Evolutionary conservation across 2,329 filamentous ascomycete species (phyloP).

Genomic region (Claviceps fusiformis): DNA sequence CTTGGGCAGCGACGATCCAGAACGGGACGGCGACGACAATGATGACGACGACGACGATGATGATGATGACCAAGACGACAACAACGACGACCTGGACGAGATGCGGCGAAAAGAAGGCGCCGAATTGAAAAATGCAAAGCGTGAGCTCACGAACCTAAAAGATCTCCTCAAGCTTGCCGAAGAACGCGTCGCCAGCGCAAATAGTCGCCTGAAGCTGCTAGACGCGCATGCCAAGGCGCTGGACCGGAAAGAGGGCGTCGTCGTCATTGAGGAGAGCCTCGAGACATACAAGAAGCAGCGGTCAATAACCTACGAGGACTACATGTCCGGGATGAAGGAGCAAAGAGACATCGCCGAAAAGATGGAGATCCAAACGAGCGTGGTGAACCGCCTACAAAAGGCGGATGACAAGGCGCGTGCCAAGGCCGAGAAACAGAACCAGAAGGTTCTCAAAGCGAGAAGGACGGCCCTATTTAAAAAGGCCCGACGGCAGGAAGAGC

Average conservation of each 20-base stretch:
- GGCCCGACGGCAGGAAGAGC: conserved; percentile 22
- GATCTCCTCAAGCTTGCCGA: conserved; percentile 7
- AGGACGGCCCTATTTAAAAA: conserved; percentile 22
- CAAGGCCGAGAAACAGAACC: conserved; percentile 17
- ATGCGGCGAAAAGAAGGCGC: conserved; percentile 9
- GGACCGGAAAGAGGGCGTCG: conserved; percentile 18
- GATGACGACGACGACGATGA: conserved; percentile 13
- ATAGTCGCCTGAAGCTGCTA: conserved; percentile 23
- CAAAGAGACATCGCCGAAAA: conserved; percentile 20
- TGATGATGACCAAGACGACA: no score
- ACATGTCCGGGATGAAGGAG: conserved; percentile 18
- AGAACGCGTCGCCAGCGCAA: background rate
- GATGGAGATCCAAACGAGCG: conserved; percentile 18
- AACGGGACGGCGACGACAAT: background rate
- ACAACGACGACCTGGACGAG: conserved; percentile 14
- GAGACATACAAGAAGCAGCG: conserved; percentile 30
- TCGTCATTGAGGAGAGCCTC: conserved; percentile 24
- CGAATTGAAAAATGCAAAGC: conserved; percentile 12
- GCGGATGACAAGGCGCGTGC: conserved; percentile 14
- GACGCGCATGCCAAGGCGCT: conserved; percentile 26
- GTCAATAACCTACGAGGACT: conserved; percentile 27
- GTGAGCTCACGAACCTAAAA: conserved; percentile 16
- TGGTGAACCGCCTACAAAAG: conserved; percentile 18
- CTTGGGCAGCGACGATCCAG: conserved; percentile 13
- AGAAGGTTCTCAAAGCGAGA: conserved; percentile 23